phyloP scores from a whole-genome alignment of 352 stramenopile species.

The Globisporangium middletonii region DNA sequence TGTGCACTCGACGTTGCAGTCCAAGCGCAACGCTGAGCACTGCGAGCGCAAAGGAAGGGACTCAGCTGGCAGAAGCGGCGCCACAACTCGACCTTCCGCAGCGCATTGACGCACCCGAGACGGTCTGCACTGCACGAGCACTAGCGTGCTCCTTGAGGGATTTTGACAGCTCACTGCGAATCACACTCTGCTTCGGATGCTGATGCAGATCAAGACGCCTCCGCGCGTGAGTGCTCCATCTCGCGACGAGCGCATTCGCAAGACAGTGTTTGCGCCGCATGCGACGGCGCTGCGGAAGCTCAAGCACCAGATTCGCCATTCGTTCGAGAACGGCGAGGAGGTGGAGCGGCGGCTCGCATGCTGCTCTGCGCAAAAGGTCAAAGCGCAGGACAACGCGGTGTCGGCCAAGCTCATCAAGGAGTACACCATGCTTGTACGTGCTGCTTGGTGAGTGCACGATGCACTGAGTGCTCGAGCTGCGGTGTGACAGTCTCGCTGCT shows the following conservation, averaged over 20 bases:
- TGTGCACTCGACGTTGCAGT: slow-evolving; percentile 12
- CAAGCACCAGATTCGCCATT: slow-evolving; percentile 32
- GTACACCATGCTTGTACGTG: slow-evolving; percentile 57
- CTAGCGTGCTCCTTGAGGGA: slow-evolving; percentile 9
- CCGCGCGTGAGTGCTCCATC: slow-evolving; percentile 35
- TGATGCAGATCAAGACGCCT: slow-evolving; percentile 67
- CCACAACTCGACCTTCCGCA: slow-evolving; percentile 77
- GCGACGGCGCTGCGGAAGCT: slow-evolving; percentile 47
- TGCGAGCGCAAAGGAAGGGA: slow-evolving; percentile 52
- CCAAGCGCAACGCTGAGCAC: slow-evolving; percentile 54
- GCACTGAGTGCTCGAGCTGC: background rate
- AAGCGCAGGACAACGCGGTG: slow-evolving; percentile 50
- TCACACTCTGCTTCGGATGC: background rate
- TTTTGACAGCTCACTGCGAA: background rate
- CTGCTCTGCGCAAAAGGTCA: slow-evolving; percentile 59
- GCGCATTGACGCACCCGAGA: slow-evolving; percentile 66
- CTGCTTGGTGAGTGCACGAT: background rate
- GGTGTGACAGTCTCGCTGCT: background rate
- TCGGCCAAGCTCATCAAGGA: slow-evolving; percentile 78
- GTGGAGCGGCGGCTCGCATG: slow-evolving; percentile 41
- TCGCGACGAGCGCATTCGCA: slow-evolving; percentile 62
- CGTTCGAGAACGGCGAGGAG: slow-evolving; percentile 43
- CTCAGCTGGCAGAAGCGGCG: slow-evolving; percentile 64
- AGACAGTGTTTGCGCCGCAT: slow-evolving; percentile 67
- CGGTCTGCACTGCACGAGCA: slow-evolving; percentile 5